Percentiles rank a stretch among this genome's conserved stretches.
phyloP scores from a whole-genome alignment of 352 stramenopile genomes.

The Globisporangium alternatum region DNA sequence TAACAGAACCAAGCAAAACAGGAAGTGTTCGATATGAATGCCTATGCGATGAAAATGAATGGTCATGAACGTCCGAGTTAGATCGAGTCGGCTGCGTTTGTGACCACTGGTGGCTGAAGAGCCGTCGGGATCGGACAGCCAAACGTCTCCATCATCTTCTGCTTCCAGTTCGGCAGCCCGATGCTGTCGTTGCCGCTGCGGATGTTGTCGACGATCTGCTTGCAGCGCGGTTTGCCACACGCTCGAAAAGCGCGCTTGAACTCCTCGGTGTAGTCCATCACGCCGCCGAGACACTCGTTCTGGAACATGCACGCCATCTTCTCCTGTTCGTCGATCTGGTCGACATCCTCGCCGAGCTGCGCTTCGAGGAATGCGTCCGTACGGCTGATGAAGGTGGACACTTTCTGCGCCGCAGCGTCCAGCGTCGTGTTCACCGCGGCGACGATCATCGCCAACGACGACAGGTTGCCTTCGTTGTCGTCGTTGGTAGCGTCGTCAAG shows the following conservation, averaged over 20 bases:
- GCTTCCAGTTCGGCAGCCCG: constrained; percentile 26
- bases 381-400: neutral
- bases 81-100: no score
- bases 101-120: neutral
- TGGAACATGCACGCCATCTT: no score
- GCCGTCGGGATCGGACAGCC: constrained; percentile 13
- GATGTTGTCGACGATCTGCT: constrained; percentile 26
- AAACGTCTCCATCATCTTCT: constrained; percentile 17
- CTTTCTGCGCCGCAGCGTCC: neutral
- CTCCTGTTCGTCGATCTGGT: constrained; percentile 2
- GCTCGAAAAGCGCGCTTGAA: constrained; percentile 37
- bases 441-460: constrained; percentile 7
- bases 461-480: no score
- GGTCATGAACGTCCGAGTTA: no score
- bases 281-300: neutral
- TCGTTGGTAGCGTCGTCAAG: neutral
- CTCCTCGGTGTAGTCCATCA: constrained; percentile 32
- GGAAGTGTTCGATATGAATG: no score
- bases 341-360: constrained; percentile 22
- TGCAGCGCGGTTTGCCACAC: constrained; percentile 27
- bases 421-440: constrained; percentile 8
- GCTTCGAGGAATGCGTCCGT: constrained; percentile 26
- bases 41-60: no score
- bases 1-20: neutral
- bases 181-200: constrained; percentile 13